These are phyloP conservation scores for Prunus kanzakura DNA, from an alignment of 306 rosid species.

Conservation along the genomic window DNA sequence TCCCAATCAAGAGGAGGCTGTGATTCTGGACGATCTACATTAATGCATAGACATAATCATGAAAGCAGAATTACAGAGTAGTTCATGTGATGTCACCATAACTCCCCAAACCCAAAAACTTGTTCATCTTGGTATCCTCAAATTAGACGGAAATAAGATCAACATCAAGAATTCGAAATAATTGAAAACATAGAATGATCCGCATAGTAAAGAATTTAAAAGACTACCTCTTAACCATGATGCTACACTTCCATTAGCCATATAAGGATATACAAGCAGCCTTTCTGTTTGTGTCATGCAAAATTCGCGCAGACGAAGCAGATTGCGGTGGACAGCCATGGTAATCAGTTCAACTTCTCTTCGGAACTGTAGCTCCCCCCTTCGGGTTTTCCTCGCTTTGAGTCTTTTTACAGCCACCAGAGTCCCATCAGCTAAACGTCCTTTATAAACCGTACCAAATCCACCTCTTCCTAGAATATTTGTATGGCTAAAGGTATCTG, in stretches of 20 bases:
- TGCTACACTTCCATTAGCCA: constrained; percentile 95
- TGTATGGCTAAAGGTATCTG: constrained; percentile 79
- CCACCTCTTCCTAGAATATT: constrained; percentile 90
- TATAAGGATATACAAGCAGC: constrained; percentile 87
- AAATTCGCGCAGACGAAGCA: constrained; percentile 87
- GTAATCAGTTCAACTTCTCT: constrained; percentile 96
- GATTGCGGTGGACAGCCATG: constrained; percentile 96
- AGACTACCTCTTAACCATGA: constrained; percentile 84
- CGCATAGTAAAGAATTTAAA: neutral
- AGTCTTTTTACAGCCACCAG: constrained; percentile 95
- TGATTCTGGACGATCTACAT: constrained; percentile 58
- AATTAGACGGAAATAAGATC: neutral
- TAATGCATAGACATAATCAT: constrained; percentile 6
- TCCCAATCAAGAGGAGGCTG: constrained; percentile 69
- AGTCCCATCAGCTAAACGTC: constrained; percentile 86
- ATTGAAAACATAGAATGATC: neutral
- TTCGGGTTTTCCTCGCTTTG: constrained; percentile 83
- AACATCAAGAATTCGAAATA: neutral
- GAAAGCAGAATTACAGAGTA: neutral
- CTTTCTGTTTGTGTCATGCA: constrained; percentile 99
- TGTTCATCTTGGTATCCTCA: too few species aligned
- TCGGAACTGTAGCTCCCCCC: constrained; percentile 92
- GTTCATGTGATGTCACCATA: neutral
- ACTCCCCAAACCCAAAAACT: neutral
- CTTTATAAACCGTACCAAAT: constrained; percentile 94